These are phyloP conservation scores for Lodderomyces orthopsilosis DNA, from an alignment of 1,139 yeast genomes.

Conservation along the genomic window DNA sequence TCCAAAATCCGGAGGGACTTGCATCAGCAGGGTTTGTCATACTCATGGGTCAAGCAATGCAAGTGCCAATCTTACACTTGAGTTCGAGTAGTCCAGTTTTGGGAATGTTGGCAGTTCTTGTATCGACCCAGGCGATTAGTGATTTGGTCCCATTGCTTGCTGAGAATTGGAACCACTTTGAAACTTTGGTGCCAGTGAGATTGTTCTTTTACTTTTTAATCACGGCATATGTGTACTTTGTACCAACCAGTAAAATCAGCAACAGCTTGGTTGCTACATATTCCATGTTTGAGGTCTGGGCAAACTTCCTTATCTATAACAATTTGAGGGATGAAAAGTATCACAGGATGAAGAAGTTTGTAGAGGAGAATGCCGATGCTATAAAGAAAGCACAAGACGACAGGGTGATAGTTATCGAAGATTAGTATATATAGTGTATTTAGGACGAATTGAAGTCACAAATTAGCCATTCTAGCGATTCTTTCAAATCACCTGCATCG, in stretches of 20 bases:
- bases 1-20: constrained; percentile 48
- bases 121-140: constrained; percentile 42
- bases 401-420: constrained; percentile 24
- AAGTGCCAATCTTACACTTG: constrained; percentile 43
- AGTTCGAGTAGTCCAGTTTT: constrained; percentile 48
- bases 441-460: constrained; percentile 24
- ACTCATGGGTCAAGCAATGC: constrained; percentile 59
- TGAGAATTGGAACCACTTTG: constrained; percentile 56
- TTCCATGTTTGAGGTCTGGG: constrained; percentile 69
- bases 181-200: constrained; percentile 67
- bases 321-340: constrained; percentile 63
- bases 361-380: constrained; percentile 36
- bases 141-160: constrained; percentile 63
- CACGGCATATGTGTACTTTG: constrained; percentile 43
- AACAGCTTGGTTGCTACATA: constrained; percentile 63
- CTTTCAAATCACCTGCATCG: constrained; percentile 61
- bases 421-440: constrained; percentile 8
- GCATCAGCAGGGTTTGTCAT: constrained; percentile 47
- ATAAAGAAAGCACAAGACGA: constrained; percentile 29
- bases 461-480: constrained; percentile 64
- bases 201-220: constrained; percentile 53
- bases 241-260: constrained; percentile 44
- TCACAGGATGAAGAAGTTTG: constrained; percentile 37
- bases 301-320: constrained; percentile 61
- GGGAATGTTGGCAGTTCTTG: constrained; percentile 48